These are phyloP conservation scores for Stachybotrys chlorohalonatus DNA, from an alignment of 2,329 filamentous ascomycete genomes.

Conservation along the genomic window DNA sequence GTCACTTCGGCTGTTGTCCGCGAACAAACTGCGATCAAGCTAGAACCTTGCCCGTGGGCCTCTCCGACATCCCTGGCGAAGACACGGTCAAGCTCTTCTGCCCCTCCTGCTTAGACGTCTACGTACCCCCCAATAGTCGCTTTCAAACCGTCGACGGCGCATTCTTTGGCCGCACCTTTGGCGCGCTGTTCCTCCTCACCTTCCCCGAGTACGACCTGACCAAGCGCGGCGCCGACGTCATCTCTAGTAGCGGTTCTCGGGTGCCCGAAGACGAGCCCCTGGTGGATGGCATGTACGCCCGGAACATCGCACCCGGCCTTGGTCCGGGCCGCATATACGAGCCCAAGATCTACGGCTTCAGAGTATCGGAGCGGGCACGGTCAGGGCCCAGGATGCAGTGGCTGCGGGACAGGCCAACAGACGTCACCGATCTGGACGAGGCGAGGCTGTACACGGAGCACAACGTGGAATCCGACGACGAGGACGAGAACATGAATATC, in stretches of 20 bases:
- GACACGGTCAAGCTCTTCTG: constrained; percentile 99
- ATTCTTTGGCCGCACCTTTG: constrained; percentile 97
- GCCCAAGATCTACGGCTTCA: constrained; percentile 92
- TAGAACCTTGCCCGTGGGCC: constrained; percentile 84
- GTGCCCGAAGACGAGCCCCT: constrained; percentile 35
- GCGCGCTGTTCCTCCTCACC: constrained; percentile 94
- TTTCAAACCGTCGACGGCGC: constrained; percentile 97
- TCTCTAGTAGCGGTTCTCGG: constrained; percentile 28
- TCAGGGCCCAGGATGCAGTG: constrained; percentile 95
- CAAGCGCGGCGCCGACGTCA: constrained; percentile 55
- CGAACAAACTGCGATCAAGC: constrained; percentile 85
- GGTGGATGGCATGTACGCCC: constrained; percentile 79
- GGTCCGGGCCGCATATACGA: constrained; percentile 82
- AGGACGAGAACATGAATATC: constrained; percentile 39
- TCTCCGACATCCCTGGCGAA: constrained; percentile 89
- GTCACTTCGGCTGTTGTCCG: constrained; percentile 94
- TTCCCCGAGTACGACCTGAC: constrained; percentile 92
- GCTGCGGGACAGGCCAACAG: constrained; percentile 74
- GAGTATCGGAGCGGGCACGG: constrained; percentile 80
- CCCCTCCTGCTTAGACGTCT: constrained; percentile 91
- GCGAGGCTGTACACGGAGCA: constrained; percentile 44
- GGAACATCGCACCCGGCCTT: constrained; percentile 82
- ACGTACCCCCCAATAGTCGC: constrained; percentile 91
- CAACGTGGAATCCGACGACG: constrained; percentile 48
- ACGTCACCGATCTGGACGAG: constrained; percentile 81